A percentile compares a stretch with the other conserved stretches of the same genome.
These are phyloP conservation scores for Neobulgaria alba DNA, from an alignment of 2,329 filamentous ascomycete species.

Conservation along the genomic window DNA sequence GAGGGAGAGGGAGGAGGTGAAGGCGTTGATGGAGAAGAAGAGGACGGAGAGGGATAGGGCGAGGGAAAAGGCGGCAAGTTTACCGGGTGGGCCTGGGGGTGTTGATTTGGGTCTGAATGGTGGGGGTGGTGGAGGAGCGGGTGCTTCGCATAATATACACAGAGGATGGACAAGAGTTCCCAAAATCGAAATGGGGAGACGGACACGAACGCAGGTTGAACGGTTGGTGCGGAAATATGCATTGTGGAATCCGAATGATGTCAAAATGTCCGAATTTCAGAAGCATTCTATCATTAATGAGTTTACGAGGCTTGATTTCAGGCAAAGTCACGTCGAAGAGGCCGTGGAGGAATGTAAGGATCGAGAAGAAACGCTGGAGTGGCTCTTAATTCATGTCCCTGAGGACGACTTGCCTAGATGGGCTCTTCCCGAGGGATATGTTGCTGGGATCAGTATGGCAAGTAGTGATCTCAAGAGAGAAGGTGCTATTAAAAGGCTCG, in stretches of 20 bases:
- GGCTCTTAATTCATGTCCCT: constrained; percentile 92
- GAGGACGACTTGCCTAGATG: constrained; percentile 93
- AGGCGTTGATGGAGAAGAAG: constrained; percentile 69
- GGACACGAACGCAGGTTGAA: constrained; percentile 72
- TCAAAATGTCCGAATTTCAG: constrained; percentile 52
- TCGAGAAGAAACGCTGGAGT: constrained; percentile 85
- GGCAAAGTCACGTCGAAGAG: constrained; percentile 82
- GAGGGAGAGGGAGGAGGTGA: constrained; percentile 71
- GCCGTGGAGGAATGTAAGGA: constrained; percentile 83
- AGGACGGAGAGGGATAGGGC: constrained; percentile 60
- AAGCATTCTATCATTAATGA: constrained; percentile 60
- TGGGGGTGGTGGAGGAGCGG: constrained; percentile 31
- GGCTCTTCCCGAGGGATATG: constrained; percentile 86
- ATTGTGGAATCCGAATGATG: constrained; percentile 77
- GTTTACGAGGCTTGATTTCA: constrained; percentile 71
- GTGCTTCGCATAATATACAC: constrained; percentile 33
- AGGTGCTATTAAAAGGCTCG: constrained; percentile 71
- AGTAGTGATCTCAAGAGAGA: constrained; percentile 75
- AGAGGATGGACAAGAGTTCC: constrained; percentile 78
- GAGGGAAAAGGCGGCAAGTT: constrained; percentile 58
- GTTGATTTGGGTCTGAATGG: constrained; percentile 41
- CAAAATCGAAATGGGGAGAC: constrained; percentile 86
- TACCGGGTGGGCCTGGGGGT: constrained; percentile 46
- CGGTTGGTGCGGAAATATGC: constrained; percentile 67
- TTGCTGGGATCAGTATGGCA: constrained; percentile 79